Conservation (phyloP, 306 rosid species). For the Fragaria ananassa region DNA sequence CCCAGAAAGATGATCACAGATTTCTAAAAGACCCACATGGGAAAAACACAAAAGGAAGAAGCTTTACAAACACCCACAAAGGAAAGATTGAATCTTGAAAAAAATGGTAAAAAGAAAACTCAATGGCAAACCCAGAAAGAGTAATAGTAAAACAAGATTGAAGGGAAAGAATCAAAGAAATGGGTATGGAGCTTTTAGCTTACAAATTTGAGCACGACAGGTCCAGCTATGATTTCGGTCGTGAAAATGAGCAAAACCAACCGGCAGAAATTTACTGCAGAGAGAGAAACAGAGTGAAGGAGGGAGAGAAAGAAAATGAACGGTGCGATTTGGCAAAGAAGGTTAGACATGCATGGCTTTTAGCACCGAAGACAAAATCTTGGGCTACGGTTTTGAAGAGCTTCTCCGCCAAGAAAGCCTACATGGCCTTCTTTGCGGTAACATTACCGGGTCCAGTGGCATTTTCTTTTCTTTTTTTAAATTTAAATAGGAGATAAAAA, state of each 20-base stretch:
- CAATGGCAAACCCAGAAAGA: background rate
- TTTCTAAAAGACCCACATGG: background rate
- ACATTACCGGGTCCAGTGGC: background rate
- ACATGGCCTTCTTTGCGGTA: conserved; percentile 16
- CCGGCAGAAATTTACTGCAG: conserved; percentile 21
- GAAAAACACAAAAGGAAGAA: background rate
- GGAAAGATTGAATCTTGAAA: background rate
- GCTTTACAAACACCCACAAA: conserved; percentile 4
- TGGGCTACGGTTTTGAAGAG: conserved; percentile 1
- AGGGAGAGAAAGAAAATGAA: conserved; percentile 10
- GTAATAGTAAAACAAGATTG: background rate
- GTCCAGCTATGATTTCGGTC: conserved; percentile 66
- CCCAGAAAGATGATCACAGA: conserved; percentile 11
- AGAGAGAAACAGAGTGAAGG: background rate
- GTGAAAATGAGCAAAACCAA: conserved; percentile 42
- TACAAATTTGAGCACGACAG: conserved; percentile 44
- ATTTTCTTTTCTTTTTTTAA: background rate
- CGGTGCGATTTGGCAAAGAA: conserved; percentile 10
- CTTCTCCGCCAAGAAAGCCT: conserved; percentile 21
- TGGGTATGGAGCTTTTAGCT: conserved; percentile 19
- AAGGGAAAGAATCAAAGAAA: conserved; percentile 24
- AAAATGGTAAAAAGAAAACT: background rate
- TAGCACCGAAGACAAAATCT: conserved; percentile 6
- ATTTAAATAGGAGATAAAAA: background rate
- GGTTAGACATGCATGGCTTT: background rate